Evolutionary conservation across 305 asterid species (phyloP).

Genomic region (Andrographis paniculata): DNA sequence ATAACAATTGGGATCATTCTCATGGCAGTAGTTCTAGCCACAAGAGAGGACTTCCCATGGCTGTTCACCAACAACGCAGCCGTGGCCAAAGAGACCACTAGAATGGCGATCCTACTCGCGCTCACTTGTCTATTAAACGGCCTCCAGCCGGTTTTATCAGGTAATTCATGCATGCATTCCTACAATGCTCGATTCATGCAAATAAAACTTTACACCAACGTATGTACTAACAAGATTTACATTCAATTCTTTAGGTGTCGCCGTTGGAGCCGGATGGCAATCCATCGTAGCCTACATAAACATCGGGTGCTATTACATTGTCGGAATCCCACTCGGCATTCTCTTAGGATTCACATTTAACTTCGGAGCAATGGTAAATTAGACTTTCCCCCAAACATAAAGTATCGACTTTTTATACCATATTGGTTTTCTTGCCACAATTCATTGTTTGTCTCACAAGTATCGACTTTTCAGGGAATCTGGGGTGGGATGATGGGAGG

Average conservation of each 20-base stretch:
- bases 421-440: too few species aligned
- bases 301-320: slow-evolving; percentile 59
- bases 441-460: background rate
- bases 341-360: slow-evolving; percentile 51
- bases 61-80: slow-evolving; percentile 64
- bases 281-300: slow-evolving; percentile 58
- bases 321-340: slow-evolving; percentile 75
- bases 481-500: slow-evolving; percentile 92
- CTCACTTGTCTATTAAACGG: slow-evolving; percentile 54
- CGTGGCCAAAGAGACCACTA: slow-evolving; percentile 60
- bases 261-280: slow-evolving; percentile 95
- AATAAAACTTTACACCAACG: too few species aligned
- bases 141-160: slow-evolving; percentile 76
- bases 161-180: slow-evolving; percentile 22
- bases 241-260: slow-evolving; percentile 44
- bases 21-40: slow-evolving; percentile 36
- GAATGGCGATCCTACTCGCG: slow-evolving; percentile 47
- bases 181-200: background rate
- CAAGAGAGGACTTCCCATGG: slow-evolving; percentile 44
- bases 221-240: background rate
- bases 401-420: too few species aligned
- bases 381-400: background rate
- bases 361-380: slow-evolving; percentile 42
- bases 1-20: slow-evolving; percentile 35
- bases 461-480: slow-evolving; percentile 44